Evolutionary conservation across 2,329 filamentous ascomycete genomes (phyloP).

Genomic region (Neonectria magnoliae): DNA sequence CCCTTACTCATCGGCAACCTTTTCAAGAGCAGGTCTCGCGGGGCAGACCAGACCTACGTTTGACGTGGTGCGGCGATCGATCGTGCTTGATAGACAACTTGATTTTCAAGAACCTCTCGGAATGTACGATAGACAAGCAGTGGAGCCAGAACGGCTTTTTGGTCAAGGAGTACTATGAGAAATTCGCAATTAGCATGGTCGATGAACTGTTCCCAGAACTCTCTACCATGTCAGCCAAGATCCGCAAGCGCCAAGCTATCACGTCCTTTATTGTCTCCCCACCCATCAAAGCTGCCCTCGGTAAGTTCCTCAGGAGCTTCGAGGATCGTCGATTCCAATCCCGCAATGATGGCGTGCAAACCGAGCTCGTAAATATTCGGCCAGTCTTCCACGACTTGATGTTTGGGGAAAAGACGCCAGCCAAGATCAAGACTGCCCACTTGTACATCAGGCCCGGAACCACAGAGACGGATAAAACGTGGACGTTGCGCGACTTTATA

Average conservation of each 20-base stretch:
- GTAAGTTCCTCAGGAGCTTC: conserved; percentile 23
- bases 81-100: conserved; percentile 22
- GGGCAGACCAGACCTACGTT: conserved; percentile 32
- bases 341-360: conserved; percentile 13
- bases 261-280: conserved; percentile 41
- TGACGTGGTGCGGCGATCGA: conserved; percentile 33
- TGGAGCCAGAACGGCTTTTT: conserved; percentile 17
- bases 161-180: conserved; percentile 27
- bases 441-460: conserved; percentile 11
- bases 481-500: conserved; percentile 28
- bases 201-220: conserved; percentile 24
- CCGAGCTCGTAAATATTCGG: conserved; percentile 17
- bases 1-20: conserved; percentile 2
- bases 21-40: conserved; percentile 29
- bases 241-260: conserved; percentile 28
- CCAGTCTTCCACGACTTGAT: conserved; percentile 31
- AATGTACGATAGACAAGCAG: conserved; percentile 14
- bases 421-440: conserved; percentile 18
- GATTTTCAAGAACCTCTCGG: conserved; percentile 22
- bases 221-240: conserved; percentile 7
- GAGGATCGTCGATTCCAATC: not conserved
- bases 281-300: conserved; percentile 38
- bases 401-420: conserved; percentile 27
- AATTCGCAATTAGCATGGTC: conserved; percentile 33
- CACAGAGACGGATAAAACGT: not conserved